phyloP scores from a whole-genome alignment of 73 alveolate species.

The Paramecium caudatum region DNA sequence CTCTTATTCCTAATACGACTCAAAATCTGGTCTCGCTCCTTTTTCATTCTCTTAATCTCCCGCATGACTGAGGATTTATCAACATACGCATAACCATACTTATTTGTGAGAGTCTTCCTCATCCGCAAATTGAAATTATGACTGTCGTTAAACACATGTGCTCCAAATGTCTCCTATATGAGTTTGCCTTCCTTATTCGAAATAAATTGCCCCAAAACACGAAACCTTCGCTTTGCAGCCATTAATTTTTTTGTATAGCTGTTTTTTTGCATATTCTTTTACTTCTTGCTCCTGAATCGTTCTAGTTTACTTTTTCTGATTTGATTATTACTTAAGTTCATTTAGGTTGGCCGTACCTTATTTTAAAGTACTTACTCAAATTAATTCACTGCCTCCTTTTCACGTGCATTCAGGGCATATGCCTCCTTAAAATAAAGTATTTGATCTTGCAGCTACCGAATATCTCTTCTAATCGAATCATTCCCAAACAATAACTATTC shows the following conservation, averaged over 20 bases:
- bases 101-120: background rate
- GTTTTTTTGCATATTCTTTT: background rate
- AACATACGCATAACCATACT: constrained; percentile 6
- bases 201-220: constrained; percentile 9
- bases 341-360: too few relatives aligned
- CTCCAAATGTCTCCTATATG: background rate
- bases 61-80: background rate
- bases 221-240: constrained; percentile 9
- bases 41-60: background rate
- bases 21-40: background rate
- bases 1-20: constrained; percentile 8
- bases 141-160: background rate
- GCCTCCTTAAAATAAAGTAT: constrained; percentile 17
- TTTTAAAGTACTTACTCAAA: background rate
- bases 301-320: background rate
- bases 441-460: background rate
- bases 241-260: background rate
- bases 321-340: too few relatives aligned
- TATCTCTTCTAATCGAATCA: background rate
- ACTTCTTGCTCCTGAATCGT: background rate
- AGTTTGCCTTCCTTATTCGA: background rate
- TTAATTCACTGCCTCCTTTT: background rate
- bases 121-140: background rate
- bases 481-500: background rate
- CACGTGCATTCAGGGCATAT: background rate